Percentiles rank a stretch among this genome's conserved stretches.
Evolutionary conservation across 768 basidiomycete genomes (phyloP).

Genomic region (Gautieria morchelliformis): DNA sequence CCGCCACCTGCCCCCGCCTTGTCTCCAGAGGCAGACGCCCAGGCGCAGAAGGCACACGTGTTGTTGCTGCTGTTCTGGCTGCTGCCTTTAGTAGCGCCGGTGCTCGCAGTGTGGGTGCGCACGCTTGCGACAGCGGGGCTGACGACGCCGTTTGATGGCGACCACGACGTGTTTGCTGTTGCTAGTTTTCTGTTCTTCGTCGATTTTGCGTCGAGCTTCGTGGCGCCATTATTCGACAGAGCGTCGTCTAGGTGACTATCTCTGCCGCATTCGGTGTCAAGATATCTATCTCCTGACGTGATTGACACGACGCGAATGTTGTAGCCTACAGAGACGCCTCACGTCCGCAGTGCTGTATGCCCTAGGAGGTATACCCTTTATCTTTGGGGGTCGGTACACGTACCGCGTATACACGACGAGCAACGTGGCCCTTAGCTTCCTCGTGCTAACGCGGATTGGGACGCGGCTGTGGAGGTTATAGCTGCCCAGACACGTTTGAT

Average conservation of each 20-base stretch:
- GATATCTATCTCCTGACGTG: background rate
- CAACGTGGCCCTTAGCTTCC: slow-evolving; percentile 35
- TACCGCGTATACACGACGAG: slow-evolving; percentile 59
- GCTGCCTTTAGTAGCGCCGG: slow-evolving; percentile 66
- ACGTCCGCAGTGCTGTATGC: slow-evolving; percentile 5
- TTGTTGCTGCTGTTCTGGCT: slow-evolving; percentile 74
- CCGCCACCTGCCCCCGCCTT: background rate
- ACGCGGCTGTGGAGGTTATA: background rate
- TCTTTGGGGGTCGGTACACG: slow-evolving; percentile 57
- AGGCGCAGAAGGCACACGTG: slow-evolving; percentile 48
- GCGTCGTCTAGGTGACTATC: slow-evolving; percentile 1
- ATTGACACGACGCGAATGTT: background rate
- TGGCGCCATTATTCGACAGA: slow-evolving; percentile 1
- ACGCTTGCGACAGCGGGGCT: slow-evolving; percentile 74
- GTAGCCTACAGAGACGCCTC: background rate
- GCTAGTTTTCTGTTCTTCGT: slow-evolving; percentile 16
- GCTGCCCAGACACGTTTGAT: no score
- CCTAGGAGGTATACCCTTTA: slow-evolving; percentile 45
- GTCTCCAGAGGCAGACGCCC: slow-evolving; percentile 17
- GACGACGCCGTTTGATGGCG: slow-evolving; percentile 71
- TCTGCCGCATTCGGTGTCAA: background rate
- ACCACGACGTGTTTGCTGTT: slow-evolving; percentile 38
- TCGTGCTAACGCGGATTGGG: slow-evolving; percentile 39
- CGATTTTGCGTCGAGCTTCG: slow-evolving; percentile 12
- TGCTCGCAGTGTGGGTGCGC: slow-evolving; percentile 82